These are phyloP conservation scores for Ceratobasidium sp. DNA, from an alignment of 1,284 basidiomycete species.

Conservation along the genomic window DNA sequence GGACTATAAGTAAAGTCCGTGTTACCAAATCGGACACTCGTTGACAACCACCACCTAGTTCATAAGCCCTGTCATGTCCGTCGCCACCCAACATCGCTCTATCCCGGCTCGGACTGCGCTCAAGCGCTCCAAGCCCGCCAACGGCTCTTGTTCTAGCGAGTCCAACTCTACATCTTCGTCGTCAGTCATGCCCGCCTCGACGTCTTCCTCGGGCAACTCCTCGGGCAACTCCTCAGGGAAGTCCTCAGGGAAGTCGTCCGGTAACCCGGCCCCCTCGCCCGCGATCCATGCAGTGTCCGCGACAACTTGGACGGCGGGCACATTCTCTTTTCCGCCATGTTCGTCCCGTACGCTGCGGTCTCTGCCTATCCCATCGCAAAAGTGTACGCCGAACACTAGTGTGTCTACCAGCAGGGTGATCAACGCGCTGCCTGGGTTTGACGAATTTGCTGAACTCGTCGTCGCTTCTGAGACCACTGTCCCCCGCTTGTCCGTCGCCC, in stretches of 20 bases:
- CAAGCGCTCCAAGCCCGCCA: not conserved
- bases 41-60: not conserved
- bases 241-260: not conserved
- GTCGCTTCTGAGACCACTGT: not conserved
- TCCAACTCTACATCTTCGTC: constrained; percentile 18
- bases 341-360: constrained; percentile 9
- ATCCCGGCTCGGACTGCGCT: not conserved
- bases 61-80: constrained; percentile 3
- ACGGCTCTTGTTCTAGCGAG: constrained; percentile 7
- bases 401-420: constrained; percentile 11
- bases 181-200: constrained; percentile 12
- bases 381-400: not conserved
- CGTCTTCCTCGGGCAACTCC: constrained; percentile 9
- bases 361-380: not conserved
- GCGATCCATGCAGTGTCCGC: not conserved
- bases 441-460: constrained; percentile 26
- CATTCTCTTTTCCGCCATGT: constrained; percentile 27
- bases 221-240: not conserved
- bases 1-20: not conserved
- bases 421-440: constrained; percentile 7
- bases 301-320: constrained; percentile 5
- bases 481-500: constrained; percentile 1
- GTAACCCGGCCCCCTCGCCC: not conserved
- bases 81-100: not conserved
- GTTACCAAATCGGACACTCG: not conserved